phyloP scores from a whole-genome alignment of 2,329 filamentous ascomycete species.

The Colletotrichum ledebouriae region DNA sequence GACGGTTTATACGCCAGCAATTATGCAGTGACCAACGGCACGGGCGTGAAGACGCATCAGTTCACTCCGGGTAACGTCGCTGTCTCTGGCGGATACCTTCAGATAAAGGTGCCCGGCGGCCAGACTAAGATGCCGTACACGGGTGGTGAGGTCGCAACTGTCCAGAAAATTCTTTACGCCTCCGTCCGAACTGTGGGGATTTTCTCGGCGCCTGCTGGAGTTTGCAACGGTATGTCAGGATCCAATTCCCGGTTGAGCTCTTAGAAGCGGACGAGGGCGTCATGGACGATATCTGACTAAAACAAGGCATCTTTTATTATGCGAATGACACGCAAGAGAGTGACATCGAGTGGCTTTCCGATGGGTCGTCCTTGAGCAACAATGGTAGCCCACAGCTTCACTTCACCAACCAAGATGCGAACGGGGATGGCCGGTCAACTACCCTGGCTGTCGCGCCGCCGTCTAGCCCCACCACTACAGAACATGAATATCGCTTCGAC shows the following conservation, averaged over 20 bases:
- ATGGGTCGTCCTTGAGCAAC: conserved; percentile 46
- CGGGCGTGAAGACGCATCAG: background rate
- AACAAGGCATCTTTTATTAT: conserved; percentile 49
- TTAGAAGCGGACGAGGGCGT: too few species aligned
- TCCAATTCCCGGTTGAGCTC: accelerated
- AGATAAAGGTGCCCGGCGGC: conserved; percentile 46
- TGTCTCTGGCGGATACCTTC: conserved; percentile 46
- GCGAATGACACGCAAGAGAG: conserved; percentile 46
- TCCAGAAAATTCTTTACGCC: background rate
- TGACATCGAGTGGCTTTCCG: conserved; percentile 51
- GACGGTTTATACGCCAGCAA: conserved; percentile 5
- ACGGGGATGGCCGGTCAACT: conserved; percentile 42
- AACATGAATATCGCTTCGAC: conserved; percentile 50
- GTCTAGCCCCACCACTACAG: conserved; percentile 43
- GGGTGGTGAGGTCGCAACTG: background rate
- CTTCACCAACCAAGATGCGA: conserved; percentile 49
- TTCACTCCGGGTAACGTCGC: conserved; percentile 42
- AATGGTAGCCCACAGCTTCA: conserved; percentile 45
- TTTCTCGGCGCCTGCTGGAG: conserved; percentile 46
- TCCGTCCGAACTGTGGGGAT: conserved; percentile 49
- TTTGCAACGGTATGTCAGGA: conserved; percentile 47
- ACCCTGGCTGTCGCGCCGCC: conserved; percentile 42
- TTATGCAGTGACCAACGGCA: conserved; percentile 21
- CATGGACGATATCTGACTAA: background rate
- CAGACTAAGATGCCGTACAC: conserved; percentile 43